phyloP scores from a whole-genome alignment of 768 basidiomycete genomes.

The Serendipita vermifera region DNA sequence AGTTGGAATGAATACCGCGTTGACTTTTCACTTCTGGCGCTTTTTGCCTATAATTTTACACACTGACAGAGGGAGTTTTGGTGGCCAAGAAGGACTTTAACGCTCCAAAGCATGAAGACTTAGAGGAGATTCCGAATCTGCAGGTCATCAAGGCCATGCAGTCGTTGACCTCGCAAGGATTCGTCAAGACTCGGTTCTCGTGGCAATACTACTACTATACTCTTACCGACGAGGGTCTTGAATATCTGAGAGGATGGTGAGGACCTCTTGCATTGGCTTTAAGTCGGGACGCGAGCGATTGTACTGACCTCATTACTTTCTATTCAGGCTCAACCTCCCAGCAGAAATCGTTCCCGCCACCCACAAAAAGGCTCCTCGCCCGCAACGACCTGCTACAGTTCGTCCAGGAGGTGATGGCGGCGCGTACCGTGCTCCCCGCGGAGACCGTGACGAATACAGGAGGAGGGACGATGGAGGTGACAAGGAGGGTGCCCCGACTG shows the following conservation, averaged over 20 bases:
- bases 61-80: constrained; percentile 74
- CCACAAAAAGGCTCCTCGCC: constrained; percentile 91
- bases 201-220: constrained; percentile 99
- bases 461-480: constrained; percentile 57
- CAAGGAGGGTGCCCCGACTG: constrained; percentile 56
- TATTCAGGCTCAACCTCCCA: constrained; percentile 79
- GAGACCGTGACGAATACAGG: constrained; percentile 73
- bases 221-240: constrained; percentile 92
- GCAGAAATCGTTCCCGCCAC: constrained; percentile 93
- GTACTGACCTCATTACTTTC: neutral
- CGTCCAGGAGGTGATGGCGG: constrained; percentile 61
- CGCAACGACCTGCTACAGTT: constrained; percentile 65
- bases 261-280: constrained; percentile 20
- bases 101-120: constrained; percentile 89
- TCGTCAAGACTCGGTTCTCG: constrained; percentile 97
- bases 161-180: constrained; percentile 57
- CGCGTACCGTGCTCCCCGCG: constrained; percentile 79
- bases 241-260: constrained; percentile 85
- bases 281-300: neutral
- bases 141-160: constrained; percentile 62
- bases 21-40: neutral
- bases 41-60: neutral
- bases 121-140: constrained; percentile 46
- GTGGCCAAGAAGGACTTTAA: constrained; percentile 99
- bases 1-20: neutral